These are phyloP conservation scores for Hypocrella siamensis DNA, from an alignment of 2,329 filamentous ascomycete species.

Conservation along the genomic window DNA sequence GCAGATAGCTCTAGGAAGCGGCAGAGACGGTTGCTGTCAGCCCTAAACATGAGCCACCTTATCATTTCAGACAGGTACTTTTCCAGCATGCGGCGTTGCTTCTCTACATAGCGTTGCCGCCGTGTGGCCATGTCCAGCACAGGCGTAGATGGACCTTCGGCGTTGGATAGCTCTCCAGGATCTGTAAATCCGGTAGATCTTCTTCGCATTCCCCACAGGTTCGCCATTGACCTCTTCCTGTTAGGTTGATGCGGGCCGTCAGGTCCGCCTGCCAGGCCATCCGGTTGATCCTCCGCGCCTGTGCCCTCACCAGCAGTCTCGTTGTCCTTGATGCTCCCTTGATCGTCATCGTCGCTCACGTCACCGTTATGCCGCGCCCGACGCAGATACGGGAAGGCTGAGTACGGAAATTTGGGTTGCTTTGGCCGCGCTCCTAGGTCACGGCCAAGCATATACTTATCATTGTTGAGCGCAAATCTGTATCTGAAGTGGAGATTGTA, in stretches of 20 bases:
- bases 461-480: slow-evolving; percentile 70
- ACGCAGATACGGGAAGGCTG: slow-evolving; percentile 78
- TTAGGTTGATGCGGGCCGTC: slow-evolving; percentile 15
- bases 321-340: slow-evolving; percentile 19
- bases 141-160: slow-evolving; percentile 21
- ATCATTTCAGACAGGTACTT: slow-evolving; percentile 89
- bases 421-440: slow-evolving; percentile 55
- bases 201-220: slow-evolving; percentile 35
- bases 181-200: slow-evolving; percentile 36
- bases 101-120: slow-evolving; percentile 54
- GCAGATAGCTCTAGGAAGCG: slow-evolving; percentile 93
- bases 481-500: slow-evolving; percentile 88
- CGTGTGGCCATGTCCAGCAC: slow-evolving; percentile 28
- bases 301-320: slow-evolving; percentile 36
- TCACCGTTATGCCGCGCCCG: slow-evolving; percentile 67
- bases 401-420: slow-evolving; percentile 79
- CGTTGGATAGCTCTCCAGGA: slow-evolving; percentile 25
- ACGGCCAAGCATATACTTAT: slow-evolving; percentile 61
- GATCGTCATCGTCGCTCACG: slow-evolving; percentile 60
- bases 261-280: slow-evolving; percentile 19
- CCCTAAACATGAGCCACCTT: slow-evolving; percentile 88
- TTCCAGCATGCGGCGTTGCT: slow-evolving; percentile 73
- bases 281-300: slow-evolving; percentile 46
- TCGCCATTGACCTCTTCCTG: slow-evolving; percentile 35
- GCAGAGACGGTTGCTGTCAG: slow-evolving; percentile 89